Percentiles rank a stretch among this genome's conserved stretches.
phyloP scores from a whole-genome alignment of 2,329 filamentous ascomycete genomes.

The Cryphonectria nitschkei region DNA sequence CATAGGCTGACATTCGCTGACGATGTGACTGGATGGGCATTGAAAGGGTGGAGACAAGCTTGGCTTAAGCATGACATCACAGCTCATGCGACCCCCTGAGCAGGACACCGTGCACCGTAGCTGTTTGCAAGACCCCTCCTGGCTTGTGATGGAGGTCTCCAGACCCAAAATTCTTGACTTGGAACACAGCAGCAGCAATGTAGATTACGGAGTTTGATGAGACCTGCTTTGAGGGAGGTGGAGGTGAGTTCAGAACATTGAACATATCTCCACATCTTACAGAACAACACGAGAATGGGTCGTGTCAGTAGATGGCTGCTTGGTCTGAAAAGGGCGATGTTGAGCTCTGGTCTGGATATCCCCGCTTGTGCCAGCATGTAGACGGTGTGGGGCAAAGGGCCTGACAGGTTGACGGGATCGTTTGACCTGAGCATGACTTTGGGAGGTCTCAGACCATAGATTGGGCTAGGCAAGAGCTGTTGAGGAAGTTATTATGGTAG shows the following conservation, averaged over 20 bases:
- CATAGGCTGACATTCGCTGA: constrained; percentile 21
- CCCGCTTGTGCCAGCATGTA: not conserved
- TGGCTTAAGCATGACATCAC: constrained; percentile 17
- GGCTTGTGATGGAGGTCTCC: not conserved
- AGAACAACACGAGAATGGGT: not conserved
- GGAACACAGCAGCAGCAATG: not conserved
- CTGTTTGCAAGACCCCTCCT: not conserved
- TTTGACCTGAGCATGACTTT: not conserved
- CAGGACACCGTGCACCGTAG: not conserved
- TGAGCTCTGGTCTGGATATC: not conserved
- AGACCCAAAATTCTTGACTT: not conserved
- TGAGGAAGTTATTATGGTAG: too few species aligned
- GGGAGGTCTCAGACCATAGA: not conserved
- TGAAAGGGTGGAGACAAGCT: constrained; percentile 9
- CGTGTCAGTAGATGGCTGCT: not conserved
- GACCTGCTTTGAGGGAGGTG: too few species aligned
- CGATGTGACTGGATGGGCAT: constrained; percentile 18
- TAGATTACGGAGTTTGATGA: not conserved
- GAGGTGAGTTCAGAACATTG: not conserved
- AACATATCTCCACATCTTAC: not conserved
- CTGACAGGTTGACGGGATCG: not conserved
- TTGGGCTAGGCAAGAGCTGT: not conserved
- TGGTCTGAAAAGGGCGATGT: not conserved
- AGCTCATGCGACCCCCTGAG: constrained; percentile 2
- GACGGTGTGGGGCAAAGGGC: not conserved